A percentile compares a stretch with the other conserved stretches of the same genome.
Conservation (phyloP, 805 yeast species). For the Yarrowia phangngaensis region DNA sequence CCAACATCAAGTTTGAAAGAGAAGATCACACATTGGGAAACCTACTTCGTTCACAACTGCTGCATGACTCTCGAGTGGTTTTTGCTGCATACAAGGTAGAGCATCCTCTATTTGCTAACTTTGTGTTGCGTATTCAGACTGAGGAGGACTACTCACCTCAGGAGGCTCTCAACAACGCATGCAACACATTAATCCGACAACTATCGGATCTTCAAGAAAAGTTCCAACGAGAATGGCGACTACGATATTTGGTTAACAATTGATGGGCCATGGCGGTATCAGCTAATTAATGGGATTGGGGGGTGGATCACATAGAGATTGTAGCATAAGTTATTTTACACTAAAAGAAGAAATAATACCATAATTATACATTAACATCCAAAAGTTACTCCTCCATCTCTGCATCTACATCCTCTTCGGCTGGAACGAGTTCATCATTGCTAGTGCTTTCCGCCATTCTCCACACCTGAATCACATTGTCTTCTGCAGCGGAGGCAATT, state of each 20-base stretch:
- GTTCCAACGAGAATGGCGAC: slow-evolving; percentile 87
- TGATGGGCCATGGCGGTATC: too few relatives aligned
- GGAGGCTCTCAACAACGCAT: slow-evolving; percentile 86
- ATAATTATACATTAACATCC: slow-evolving; percentile 9
- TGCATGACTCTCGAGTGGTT: slow-evolving; percentile 81
- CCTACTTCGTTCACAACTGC: slow-evolving; percentile 76
- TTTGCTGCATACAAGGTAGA: slow-evolving; percentile 98
- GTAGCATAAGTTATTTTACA: slow-evolving; percentile 1
- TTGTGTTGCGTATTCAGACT: slow-evolving; percentile 90
- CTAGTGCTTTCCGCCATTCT: slow-evolving; percentile 51
- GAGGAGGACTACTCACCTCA: slow-evolving; percentile 92
- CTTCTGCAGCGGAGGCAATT: slow-evolving; percentile 68
- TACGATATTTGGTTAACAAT: slow-evolving; percentile 23
- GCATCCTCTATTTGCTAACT: slow-evolving; percentile 95
- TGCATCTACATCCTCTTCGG: slow-evolving; percentile 44
- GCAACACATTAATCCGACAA: slow-evolving; percentile 75
- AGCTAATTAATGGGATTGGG: neutral
- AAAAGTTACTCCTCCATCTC: slow-evolving; percentile 28
- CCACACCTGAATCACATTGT: slow-evolving; percentile 73
- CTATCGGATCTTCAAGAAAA: slow-evolving; percentile 68
- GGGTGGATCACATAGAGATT: slow-evolving; percentile 10
- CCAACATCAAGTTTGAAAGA: slow-evolving; percentile 86
- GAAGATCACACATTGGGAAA: slow-evolving; percentile 98
- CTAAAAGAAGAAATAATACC: too few relatives aligned
- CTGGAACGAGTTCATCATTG: slow-evolving; percentile 35